Conservation (phyloP, 2,329 filamentous ascomycete species). For the Ramichloridium luteum region DNA sequence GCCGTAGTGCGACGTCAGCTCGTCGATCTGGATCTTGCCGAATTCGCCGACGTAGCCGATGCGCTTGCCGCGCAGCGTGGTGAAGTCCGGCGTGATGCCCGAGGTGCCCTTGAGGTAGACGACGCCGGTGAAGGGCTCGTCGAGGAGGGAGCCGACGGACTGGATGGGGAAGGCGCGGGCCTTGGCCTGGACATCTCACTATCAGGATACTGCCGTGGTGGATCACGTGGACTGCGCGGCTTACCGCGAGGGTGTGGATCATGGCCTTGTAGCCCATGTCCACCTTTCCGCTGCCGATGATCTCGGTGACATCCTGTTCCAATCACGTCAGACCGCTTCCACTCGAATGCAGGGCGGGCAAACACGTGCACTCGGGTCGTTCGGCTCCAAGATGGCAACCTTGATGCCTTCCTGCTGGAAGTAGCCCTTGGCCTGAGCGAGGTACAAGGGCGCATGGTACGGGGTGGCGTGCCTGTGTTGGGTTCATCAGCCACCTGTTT, state of each 20-base stretch:
- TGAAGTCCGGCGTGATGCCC: constrained; percentile 64
- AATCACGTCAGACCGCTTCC: constrained; percentile 3
- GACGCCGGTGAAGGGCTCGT: constrained; percentile 69
- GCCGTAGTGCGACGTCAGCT: constrained; percentile 65
- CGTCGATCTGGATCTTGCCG: constrained; percentile 62
- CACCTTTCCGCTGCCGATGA: constrained; percentile 63
- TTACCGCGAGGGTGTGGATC: constrained; percentile 66
- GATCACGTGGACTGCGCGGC: too few relatives aligned
- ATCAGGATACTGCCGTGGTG: constrained; percentile 6
- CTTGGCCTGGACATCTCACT: constrained; percentile 58
- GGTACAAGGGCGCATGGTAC: constrained; percentile 66
- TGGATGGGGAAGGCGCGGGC: constrained; percentile 61
- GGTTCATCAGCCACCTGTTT: constrained; percentile 3
- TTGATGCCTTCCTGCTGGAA: constrained; percentile 66
- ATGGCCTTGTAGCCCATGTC: constrained; percentile 74
- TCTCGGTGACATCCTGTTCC: constrained; percentile 60
- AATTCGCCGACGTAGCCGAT: constrained; percentile 75
- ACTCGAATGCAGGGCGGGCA: background rate
- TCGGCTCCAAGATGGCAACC: constrained; percentile 64
- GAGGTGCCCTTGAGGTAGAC: constrained; percentile 64
- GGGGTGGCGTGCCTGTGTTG: constrained; percentile 62
- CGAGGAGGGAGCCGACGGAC: constrained; percentile 62
- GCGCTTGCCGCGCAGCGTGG: constrained; percentile 59
- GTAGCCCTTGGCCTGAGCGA: constrained; percentile 63
- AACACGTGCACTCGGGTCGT: constrained; percentile 57